Evolutionary conservation across 352 stramenopile species (phyloP).

Genomic region (Phytophthora niederhauseri): DNA sequence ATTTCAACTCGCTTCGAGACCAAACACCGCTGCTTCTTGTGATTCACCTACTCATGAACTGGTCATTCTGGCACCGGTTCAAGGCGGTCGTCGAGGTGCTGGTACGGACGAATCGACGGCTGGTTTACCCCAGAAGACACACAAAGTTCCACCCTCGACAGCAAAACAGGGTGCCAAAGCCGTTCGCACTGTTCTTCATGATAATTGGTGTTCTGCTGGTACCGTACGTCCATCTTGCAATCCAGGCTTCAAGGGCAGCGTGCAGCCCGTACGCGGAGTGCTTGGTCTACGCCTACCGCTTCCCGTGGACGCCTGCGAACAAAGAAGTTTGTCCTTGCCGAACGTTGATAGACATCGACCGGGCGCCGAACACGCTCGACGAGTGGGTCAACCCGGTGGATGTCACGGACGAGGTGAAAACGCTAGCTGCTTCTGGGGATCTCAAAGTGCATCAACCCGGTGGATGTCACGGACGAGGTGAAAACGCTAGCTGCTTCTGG

Average conservation of each 20-base stretch:
- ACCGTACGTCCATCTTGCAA: conserved; percentile 21
- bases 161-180: conserved; percentile 30
- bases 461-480: conserved; percentile 31
- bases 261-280: conserved; percentile 29
- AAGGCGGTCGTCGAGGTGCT: conserved; percentile 22
- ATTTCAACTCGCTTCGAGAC: conserved; percentile 40
- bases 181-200: conserved; percentile 27
- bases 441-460: conserved; percentile 31
- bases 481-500: conserved; percentile 32
- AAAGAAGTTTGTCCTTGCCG: conserved; percentile 41
- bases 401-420: conserved; percentile 31
- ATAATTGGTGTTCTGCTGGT: conserved; percentile 16
- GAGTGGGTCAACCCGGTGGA: conserved; percentile 35
- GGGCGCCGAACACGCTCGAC: conserved; percentile 18
- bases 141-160: conserved; percentile 14
- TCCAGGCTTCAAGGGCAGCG: conserved; percentile 17
- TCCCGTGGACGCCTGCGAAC: conserved; percentile 13
- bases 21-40: conserved; percentile 28
- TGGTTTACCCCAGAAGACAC: conserved; percentile 35
- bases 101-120: conserved; percentile 21
- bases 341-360: conserved; percentile 39
- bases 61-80: conserved; percentile 35
- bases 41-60: conserved; percentile 37
- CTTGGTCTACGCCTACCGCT: conserved; percentile 33
- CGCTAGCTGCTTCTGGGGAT: conserved; percentile 32